Evolutionary conservation across 1,284 basidiomycete genomes (phyloP).

Genomic region (Anthracocystis walkeri): DNA sequence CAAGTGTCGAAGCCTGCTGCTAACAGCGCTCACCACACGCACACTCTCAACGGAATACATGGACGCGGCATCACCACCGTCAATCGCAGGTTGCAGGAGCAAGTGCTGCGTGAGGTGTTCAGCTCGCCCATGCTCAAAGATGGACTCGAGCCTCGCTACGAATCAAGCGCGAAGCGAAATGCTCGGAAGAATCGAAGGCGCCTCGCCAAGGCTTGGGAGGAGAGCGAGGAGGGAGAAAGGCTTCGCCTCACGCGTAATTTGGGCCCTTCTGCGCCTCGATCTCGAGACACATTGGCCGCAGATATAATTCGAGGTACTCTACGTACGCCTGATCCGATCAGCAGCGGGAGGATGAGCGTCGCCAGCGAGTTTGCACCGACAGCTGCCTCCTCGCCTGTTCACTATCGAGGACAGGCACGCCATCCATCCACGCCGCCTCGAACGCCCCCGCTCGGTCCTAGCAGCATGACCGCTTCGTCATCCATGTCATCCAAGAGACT

Average conservation of each 20-base stretch:
- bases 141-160: slow-evolving; percentile 38
- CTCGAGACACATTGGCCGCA: slow-evolving; percentile 12
- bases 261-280: slow-evolving; percentile 13
- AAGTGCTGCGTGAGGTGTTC: slow-evolving; percentile 68
- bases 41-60: slow-evolving; percentile 44
- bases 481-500: slow-evolving; percentile 30
- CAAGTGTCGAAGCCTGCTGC: slow-evolving; percentile 28
- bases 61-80: slow-evolving; percentile 66
- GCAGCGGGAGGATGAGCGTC: slow-evolving; percentile 43
- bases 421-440: slow-evolving; percentile 48
- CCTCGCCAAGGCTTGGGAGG: slow-evolving; percentile 63
- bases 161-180: slow-evolving; percentile 45
- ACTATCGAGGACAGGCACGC: slow-evolving; percentile 37
- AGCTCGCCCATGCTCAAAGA: slow-evolving; percentile 58
- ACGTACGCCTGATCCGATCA: slow-evolving; percentile 37
- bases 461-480: slow-evolving; percentile 38
- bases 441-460: slow-evolving; percentile 36
- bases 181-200: slow-evolving; percentile 55
- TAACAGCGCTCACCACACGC: slow-evolving; percentile 5
- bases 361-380: slow-evolving; percentile 44
- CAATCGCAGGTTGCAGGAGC: slow-evolving; percentile 67
- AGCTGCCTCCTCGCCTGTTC: slow-evolving; percentile 32
- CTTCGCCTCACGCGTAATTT: slow-evolving; percentile 41
- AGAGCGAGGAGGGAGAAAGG: slow-evolving; percentile 59
- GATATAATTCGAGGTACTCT: slow-evolving; percentile 11